Conservation (phyloP, 2,329 filamentous ascomycete genomes). For the Alternaria postmessia region DNA sequence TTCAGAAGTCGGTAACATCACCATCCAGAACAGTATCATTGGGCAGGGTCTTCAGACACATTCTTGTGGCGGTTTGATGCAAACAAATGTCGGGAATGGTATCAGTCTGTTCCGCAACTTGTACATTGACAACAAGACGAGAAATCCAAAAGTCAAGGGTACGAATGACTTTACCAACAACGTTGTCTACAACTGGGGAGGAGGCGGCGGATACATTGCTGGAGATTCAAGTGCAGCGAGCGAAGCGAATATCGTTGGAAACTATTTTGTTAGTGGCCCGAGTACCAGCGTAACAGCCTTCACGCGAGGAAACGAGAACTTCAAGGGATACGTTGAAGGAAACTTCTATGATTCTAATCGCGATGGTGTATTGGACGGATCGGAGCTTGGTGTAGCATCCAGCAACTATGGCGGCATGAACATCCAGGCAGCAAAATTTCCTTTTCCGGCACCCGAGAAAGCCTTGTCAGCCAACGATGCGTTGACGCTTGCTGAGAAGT, state of each 20-base stretch:
- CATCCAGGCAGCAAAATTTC: constrained; percentile 52
- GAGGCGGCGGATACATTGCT: constrained; percentile 63
- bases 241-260: constrained; percentile 63
- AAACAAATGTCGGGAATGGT: constrained; percentile 57
- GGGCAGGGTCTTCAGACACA: constrained; percentile 63
- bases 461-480: constrained; percentile 53
- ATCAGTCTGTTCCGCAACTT: constrained; percentile 63
- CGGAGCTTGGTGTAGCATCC: constrained; percentile 53
- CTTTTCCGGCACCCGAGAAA: constrained; percentile 55
- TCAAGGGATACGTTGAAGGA: constrained; percentile 61
- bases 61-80: constrained; percentile 61
- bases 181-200: constrained; percentile 65
- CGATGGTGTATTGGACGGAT: constrained; percentile 60
- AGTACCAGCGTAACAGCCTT: constrained; percentile 61
- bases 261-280: constrained; percentile 66
- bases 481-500: constrained; percentile 51
- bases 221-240: constrained; percentile 59
- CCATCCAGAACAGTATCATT: constrained; percentile 63
- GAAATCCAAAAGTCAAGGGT: constrained; percentile 66
- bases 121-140: constrained; percentile 66
- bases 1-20: constrained; percentile 56
- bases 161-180: constrained; percentile 63
- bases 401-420: constrained; percentile 60
- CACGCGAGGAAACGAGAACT: constrained; percentile 63
- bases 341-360: constrained; percentile 63